phyloP scores from a whole-genome alignment of 805 yeast genomes.

The Pichia manshurica region DNA sequence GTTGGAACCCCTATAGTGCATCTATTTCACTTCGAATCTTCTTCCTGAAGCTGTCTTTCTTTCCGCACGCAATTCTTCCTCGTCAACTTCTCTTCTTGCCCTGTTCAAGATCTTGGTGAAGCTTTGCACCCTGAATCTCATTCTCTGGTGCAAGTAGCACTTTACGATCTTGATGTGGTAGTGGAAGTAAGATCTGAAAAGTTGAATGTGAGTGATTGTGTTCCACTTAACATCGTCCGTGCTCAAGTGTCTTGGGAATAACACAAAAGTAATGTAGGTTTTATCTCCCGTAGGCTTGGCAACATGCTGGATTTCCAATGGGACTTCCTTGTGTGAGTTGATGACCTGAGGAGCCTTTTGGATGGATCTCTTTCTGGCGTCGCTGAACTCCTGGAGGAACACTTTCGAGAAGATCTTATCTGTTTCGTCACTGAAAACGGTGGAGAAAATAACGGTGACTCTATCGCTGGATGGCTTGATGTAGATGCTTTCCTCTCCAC shows the following conservation, averaged over 20 bases:
- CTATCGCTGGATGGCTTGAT: constrained; percentile 91
- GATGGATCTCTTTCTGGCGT: constrained; percentile 90
- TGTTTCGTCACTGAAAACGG: constrained; percentile 93
- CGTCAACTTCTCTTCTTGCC: constrained; percentile 90
- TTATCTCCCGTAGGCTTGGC: constrained; percentile 29
- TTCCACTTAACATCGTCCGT: constrained; percentile 64
- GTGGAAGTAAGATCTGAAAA: constrained; percentile 95
- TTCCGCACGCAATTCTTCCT: constrained; percentile 45
- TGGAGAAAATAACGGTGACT: constrained; percentile 93
- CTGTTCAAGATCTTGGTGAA: constrained; percentile 93
- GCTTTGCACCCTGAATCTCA: constrained; percentile 92
- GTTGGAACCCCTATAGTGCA: too few species aligned
- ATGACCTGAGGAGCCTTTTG: constrained; percentile 98
- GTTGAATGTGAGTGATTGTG: constrained; percentile 84
- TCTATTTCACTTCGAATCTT: constrained; percentile 42
- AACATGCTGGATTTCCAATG: constrained; percentile 66
- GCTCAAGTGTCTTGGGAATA: constrained; percentile 74
- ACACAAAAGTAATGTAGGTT: constrained; percentile 57
- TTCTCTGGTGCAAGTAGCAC: constrained; percentile 97
- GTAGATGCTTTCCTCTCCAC: constrained; percentile 89
- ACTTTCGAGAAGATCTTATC: constrained; percentile 89
- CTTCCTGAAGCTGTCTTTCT: constrained; percentile 72
- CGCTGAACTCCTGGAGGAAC: constrained; percentile 88
- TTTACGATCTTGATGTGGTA: constrained; percentile 97
- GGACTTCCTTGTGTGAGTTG: constrained; percentile 86